Evolutionary conservation across 2,329 filamentous ascomycete genomes (phyloP), one percentile per base, ranked within the genome.

Genomic region (Incumbomyces lentus): DNA sequence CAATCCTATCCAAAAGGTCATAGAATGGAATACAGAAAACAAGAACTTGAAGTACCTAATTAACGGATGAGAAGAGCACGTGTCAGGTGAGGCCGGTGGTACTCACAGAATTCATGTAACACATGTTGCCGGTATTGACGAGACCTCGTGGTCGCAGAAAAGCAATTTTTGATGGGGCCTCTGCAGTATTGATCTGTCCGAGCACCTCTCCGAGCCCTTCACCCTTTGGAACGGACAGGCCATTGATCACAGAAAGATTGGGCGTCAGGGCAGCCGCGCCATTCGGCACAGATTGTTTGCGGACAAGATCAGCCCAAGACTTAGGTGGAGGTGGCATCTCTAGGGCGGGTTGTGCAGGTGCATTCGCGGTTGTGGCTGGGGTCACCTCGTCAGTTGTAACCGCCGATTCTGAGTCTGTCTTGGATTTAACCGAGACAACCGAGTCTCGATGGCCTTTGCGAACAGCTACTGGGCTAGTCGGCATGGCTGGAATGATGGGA

Each of bases 31-130:
- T 76, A 66, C 89, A 96, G 63, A 89, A 96, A 55, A 95, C 78
- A 59, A 98, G 78, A 62, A 93, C 85, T 82, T 98, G 92, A 55
- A 98, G 76, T 64, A 96, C 82, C 88, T 95, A 55, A 26, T 3
- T 8, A 8, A 6, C 35, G 34, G 6, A 6, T 32, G 26, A 56
- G 75, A 60, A 74, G 66, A 49, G 55, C 46, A 10, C 17, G 26
- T n/a, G 5, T 6, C 18, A 12, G 16, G 6, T 16, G 11, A 8
- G 13, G 26, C 8, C 12, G 17, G 40, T 6, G 12, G 13, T 11
- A 38, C 86, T 69, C 74, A 95, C 90, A 53, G 92, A 95, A 71
- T 96, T 98, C 92, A 98, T 96, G 68, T 98, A 98, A 68, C 92
- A 98, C 86, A 96, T 93, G 62, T 98, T 96, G 41, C 92, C 92